Percentiles rank a stretch among this genome's conserved stretches.
phyloP scores from a whole-genome alignment of 768 basidiomycete species.

The Tephrocybe sp. region DNA sequence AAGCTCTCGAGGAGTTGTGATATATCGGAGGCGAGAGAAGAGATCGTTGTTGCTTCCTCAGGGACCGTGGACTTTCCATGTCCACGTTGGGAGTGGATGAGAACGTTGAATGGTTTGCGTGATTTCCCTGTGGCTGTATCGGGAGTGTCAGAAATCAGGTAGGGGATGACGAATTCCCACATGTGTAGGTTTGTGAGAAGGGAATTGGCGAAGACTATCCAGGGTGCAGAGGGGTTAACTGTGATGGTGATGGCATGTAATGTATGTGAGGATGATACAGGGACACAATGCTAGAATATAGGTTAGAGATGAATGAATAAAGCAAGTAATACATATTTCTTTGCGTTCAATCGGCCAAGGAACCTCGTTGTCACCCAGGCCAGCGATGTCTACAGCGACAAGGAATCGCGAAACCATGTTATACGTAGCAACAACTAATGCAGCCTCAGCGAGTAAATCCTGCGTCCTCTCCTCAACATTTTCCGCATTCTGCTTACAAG shows the following conservation, averaged over 20 bases:
- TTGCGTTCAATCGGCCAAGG: slow-evolving; percentile 48
- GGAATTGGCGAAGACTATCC: slow-evolving; percentile 51
- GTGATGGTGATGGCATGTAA: slow-evolving; percentile 42
- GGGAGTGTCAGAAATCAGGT: slow-evolving; percentile 27
- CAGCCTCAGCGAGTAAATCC: slow-evolving; percentile 53
- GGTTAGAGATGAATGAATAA: neutral
- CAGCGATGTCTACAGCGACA: slow-evolving; percentile 57
- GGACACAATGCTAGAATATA: slow-evolving; percentile 33
- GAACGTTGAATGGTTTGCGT: slow-evolving; percentile 37
- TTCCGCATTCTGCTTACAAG: slow-evolving; percentile 16
- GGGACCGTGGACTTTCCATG: slow-evolving; percentile 45
- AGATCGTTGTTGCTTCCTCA: slow-evolving; percentile 32
- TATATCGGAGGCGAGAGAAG: slow-evolving; percentile 44
- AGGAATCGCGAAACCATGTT: slow-evolving; percentile 73
- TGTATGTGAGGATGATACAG: slow-evolving; percentile 29
- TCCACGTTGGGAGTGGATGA: slow-evolving; percentile 51
- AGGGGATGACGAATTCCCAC: slow-evolving; percentile 45
- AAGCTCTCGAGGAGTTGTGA: slow-evolving; percentile 32
- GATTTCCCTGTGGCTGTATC: slow-evolving; percentile 16
- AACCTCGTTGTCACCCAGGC: slow-evolving; percentile 40
- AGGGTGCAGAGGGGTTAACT: slow-evolving; percentile 37
- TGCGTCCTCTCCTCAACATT: slow-evolving; percentile 29
- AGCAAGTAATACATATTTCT: slow-evolving; percentile 29
- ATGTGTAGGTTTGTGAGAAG: slow-evolving; percentile 45
- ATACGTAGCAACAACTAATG: slow-evolving; percentile 51